Evolutionary conservation across 129 eudicot species (phyloP).

Genomic region (Glebionis coronaria): DNA sequence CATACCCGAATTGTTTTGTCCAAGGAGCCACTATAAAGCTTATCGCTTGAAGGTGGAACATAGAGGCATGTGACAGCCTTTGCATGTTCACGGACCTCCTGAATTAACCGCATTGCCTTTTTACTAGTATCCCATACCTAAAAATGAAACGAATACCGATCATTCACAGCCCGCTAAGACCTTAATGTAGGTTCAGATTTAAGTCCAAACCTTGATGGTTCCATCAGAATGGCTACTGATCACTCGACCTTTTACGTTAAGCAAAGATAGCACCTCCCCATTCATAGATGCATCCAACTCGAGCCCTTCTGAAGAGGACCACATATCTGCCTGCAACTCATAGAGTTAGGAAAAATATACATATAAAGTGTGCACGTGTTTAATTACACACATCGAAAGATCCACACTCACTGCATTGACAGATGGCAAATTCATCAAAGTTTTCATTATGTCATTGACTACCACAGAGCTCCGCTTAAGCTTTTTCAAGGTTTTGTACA

Average conservation of each 20-base stretch:
- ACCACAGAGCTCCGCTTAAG: conserved; percentile 55
- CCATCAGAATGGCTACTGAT: conserved; percentile 87
- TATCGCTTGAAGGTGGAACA: conserved; percentile 50
- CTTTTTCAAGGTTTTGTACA: conserved; percentile 61
- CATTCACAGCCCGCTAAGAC: background rate
- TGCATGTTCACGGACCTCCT: conserved; percentile 70
- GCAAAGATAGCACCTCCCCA: conserved; percentile 62
- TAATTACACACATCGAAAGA: background rate
- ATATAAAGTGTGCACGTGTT: background rate
- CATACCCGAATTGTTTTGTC: conserved; percentile 80
- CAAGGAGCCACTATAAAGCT: conserved; percentile 72
- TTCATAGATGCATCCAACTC: conserved; percentile 58
- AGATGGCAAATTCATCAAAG: conserved; percentile 67
- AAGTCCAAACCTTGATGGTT: conserved; percentile 59
- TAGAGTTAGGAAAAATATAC: background rate
- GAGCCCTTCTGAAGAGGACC: conserved; percentile 59
- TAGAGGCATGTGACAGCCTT: conserved; percentile 72
- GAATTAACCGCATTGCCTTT: conserved; percentile 50
- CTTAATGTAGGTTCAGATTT: background rate
- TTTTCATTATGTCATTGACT: conserved; percentile 58
- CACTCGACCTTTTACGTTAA: conserved; percentile 48
- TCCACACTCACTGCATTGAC: conserved; percentile 58
- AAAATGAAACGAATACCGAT: background rate
- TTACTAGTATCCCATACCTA: conserved; percentile 78
- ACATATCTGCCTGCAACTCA: conserved; percentile 63